Percentiles rank a stretch among this genome's conserved stretches.
Evolutionary conservation across 768 basidiomycete genomes (phyloP).

Genomic region (Leccinum olivaceopallidum): DNA sequence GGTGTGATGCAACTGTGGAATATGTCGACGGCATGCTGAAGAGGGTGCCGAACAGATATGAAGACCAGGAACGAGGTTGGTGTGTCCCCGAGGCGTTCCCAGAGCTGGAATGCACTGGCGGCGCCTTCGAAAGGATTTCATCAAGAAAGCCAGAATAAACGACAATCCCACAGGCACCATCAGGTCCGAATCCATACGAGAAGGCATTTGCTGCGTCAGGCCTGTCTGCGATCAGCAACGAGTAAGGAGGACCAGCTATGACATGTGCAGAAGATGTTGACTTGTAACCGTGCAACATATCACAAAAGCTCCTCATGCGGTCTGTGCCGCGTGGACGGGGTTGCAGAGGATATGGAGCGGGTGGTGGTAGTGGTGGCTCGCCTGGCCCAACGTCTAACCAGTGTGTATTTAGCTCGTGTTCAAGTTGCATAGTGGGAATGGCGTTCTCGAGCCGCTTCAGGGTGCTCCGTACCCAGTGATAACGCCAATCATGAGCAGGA

Average conservation of each 20-base stretch:
- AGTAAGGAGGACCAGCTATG: constrained; percentile 84
- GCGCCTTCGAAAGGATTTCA: constrained; percentile 63
- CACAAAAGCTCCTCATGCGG: constrained; percentile 58
- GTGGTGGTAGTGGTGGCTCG: constrained; percentile 71
- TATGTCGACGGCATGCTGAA: constrained; percentile 33
- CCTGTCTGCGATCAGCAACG: constrained; percentile 84
- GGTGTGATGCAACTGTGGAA: constrained; percentile 38
- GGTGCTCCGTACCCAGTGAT: constrained; percentile 81
- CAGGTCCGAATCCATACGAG: constrained; percentile 91
- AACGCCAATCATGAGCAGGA: constrained; percentile 83
- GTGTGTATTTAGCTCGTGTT: constrained; percentile 51
- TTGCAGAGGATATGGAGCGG: constrained; percentile 75
- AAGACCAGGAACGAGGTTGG: constrained; percentile 43
- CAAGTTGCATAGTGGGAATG: constrained; percentile 66
- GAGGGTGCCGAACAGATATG: constrained; percentile 48
- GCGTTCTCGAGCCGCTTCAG: constrained; percentile 74
- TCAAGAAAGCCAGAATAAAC: constrained; percentile 94
- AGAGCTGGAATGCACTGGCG: constrained; percentile 21
- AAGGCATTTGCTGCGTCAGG: constrained; percentile 89
- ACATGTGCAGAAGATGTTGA: constrained; percentile 49
- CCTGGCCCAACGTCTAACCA: constrained; percentile 56
- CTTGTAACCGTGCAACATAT: constrained; percentile 47
- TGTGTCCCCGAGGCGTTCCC: constrained; percentile 21
- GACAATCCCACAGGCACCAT: constrained; percentile 91
- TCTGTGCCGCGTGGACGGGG: constrained; percentile 82